Evolutionary conservation across 768 basidiomycete genomes (phyloP).

Genomic region (Rickenella mellea): DNA sequence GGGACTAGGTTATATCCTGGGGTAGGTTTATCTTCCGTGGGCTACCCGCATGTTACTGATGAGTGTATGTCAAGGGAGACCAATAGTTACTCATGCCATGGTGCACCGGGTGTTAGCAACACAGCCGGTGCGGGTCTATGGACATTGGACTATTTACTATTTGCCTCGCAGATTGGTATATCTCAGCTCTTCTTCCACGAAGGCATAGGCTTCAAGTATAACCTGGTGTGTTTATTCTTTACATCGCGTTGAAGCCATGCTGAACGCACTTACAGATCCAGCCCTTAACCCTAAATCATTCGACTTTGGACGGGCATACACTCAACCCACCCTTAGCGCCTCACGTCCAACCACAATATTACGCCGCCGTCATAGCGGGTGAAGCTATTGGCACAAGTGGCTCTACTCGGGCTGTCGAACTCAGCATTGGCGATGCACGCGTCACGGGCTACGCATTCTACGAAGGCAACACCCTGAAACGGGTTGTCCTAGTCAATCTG

Average conservation of each 20-base stretch:
- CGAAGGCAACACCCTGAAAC: conserved; percentile 31
- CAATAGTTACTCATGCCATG: conserved; percentile 41
- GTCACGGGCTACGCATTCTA: conserved; percentile 58
- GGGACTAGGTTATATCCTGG: conserved; percentile 49
- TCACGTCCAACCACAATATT: conserved; percentile 60
- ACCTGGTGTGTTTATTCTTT: conserved; percentile 30
- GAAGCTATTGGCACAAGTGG: conserved; percentile 46
- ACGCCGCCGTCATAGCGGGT: conserved; percentile 50
- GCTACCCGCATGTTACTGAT: background rate
- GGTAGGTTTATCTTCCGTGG: background rate
- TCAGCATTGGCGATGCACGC: conserved; percentile 33
- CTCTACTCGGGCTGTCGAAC: conserved; percentile 32
- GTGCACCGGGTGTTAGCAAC: conserved; percentile 52
- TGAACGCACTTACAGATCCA: conserved; percentile 40
- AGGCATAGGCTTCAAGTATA: conserved; percentile 66
- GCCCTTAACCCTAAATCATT: conserved; percentile 47
- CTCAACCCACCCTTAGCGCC: conserved; percentile 41
- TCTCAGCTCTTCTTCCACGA: conserved; percentile 53
- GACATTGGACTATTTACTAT: conserved; percentile 57
- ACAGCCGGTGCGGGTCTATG: conserved; percentile 64
- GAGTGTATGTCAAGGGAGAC: conserved; percentile 32
- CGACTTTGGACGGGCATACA: conserved; percentile 43
- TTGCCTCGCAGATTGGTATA: conserved; percentile 46
- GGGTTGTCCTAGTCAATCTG: conserved; percentile 52
- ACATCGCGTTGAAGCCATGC: conserved; percentile 2